These are phyloP conservation scores for Pseudevernia furfuracea DNA, from an alignment of 495 filamentous ascomycete genomes.

Conservation along the genomic window DNA sequence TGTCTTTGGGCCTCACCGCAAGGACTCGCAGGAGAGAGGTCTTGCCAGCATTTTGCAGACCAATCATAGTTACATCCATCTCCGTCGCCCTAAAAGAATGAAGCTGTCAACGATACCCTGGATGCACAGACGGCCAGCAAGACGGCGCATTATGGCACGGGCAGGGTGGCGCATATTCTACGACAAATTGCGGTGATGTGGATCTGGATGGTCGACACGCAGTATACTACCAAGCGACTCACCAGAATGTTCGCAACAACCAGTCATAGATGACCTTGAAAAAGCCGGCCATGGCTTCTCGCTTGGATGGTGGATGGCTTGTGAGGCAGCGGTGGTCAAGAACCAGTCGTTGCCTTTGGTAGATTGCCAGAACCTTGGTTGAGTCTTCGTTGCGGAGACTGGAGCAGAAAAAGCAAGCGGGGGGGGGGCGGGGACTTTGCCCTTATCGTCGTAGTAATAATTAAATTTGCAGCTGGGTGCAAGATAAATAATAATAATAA, in stretches of 20 bases:
- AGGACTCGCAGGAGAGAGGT: slow-evolving; percentile 89
- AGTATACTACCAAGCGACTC: slow-evolving; percentile 33
- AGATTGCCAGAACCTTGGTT: slow-evolving; percentile 20
- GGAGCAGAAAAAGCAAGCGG: slow-evolving; percentile 17
- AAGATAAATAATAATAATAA: not conserved
- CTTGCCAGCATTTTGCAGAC: slow-evolving; percentile 96
- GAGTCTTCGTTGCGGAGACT: slow-evolving; percentile 11
- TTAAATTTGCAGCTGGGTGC: not conserved
- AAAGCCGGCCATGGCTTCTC: slow-evolving; percentile 62
- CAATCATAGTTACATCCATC: slow-evolving; percentile 99
- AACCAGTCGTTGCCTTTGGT: slow-evolving; percentile 20
- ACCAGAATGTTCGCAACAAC: slow-evolving; percentile 97
- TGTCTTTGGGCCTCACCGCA: slow-evolving; percentile 57
- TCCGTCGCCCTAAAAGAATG: slow-evolving; percentile 72
- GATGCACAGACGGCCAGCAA: not conserved
- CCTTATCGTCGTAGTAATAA: slow-evolving; percentile 20
- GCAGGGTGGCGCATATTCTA: not conserved
- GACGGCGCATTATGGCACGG: not conserved
- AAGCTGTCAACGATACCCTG: slow-evolving; percentile 13
- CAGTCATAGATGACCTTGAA: slow-evolving; percentile 97
- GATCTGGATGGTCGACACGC: not conserved
- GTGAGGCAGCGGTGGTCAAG: slow-evolving; percentile 11
- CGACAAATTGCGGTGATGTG: not conserved
- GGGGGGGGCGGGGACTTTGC: slow-evolving; percentile 22
- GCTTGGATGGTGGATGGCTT: slow-evolving; percentile 15